Evolutionary conservation across 1,284 basidiomycete genomes (phyloP).

Genomic region (Peniophora sp.): DNA sequence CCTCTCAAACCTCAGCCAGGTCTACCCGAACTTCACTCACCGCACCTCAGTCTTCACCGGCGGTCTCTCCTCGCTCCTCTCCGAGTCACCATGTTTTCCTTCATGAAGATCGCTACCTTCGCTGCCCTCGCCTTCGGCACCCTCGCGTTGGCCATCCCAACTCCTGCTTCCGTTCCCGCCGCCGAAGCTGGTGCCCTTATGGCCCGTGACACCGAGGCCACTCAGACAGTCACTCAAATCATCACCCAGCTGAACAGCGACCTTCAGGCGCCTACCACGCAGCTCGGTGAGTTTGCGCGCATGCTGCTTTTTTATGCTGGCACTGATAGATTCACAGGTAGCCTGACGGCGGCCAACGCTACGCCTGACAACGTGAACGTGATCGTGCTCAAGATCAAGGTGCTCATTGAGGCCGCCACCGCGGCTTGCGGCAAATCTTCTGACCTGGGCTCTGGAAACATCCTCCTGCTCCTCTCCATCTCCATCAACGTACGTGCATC

Average conservation of each 20-base stretch:
- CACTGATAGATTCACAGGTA: neutral
- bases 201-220: neutral
- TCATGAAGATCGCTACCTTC: constrained; percentile 6
- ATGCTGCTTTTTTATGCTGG: neutral
- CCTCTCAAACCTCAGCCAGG: too few species aligned
- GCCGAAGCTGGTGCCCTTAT: neutral
- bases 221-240: neutral
- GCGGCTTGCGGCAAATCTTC: neutral
- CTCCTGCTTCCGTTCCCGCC: constrained; percentile 5
- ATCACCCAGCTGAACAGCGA: neutral
- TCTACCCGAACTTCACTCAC: too few species aligned
- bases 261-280: neutral
- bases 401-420: neutral
- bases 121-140: constrained; percentile 13
- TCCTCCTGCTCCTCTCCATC: neutral
- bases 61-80: neutral
- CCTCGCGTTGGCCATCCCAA: constrained; percentile 13
- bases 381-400: neutral
- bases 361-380: neutral
- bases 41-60: too few species aligned
- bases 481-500: neutral
- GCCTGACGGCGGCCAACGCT: neutral
- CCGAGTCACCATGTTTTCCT: constrained; percentile 6
- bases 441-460: neutral
- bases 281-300: neutral